Evolutionary conservation across 1,284 basidiomycete species (phyloP).

Genomic region (Cystobasidium sp.): DNA sequence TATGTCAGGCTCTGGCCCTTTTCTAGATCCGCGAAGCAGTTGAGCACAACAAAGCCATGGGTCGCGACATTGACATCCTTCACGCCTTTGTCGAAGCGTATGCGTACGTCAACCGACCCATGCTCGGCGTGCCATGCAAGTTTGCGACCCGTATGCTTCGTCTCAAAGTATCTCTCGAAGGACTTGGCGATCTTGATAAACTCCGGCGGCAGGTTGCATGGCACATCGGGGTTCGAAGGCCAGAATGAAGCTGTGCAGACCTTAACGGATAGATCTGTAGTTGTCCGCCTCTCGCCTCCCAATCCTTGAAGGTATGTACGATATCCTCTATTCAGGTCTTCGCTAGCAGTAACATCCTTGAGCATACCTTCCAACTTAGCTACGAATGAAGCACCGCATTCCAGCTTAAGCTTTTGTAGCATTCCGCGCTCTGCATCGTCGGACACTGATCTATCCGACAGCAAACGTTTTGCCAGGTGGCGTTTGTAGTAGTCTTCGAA

Average conservation of each 20-base stretch:
- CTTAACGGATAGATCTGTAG: conserved; percentile 77
- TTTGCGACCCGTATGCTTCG: conserved; percentile 83
- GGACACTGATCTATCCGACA: conserved; percentile 83
- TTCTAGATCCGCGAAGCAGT: conserved; percentile 78
- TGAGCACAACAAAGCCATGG: conserved; percentile 81
- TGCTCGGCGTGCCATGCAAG: conserved; percentile 93
- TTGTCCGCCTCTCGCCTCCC: conserved; percentile 60
- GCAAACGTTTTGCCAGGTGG: conserved; percentile 89
- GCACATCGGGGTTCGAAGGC: conserved; percentile 69
- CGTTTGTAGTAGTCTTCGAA: conserved; percentile 98
- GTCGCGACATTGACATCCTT: conserved; percentile 96
- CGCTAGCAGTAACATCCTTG: conserved; percentile 90
- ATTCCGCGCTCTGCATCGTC: conserved; percentile 98
- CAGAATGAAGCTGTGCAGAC: conserved; percentile 93
- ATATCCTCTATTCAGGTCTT: conserved; percentile 80
- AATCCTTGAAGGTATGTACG: conserved; percentile 57
- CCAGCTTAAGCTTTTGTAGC: conserved; percentile 96
- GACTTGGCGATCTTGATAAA: conserved; percentile 70
- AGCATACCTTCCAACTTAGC: conserved; percentile 99
- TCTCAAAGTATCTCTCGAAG: conserved; percentile 89
- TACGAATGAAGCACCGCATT: conserved; percentile 95
- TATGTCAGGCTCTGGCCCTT: conserved; percentile 75
- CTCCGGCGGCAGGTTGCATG: conserved; percentile 70
- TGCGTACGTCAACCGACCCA: conserved; percentile 87
- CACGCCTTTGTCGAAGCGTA: conserved; percentile 72